A percentile compares a stretch with the other conserved stretches of the same genome.
phyloP scores from a whole-genome alignment of 2,329 filamentous ascomycete genomes.

The Macrophomina pseudophaseolina region DNA sequence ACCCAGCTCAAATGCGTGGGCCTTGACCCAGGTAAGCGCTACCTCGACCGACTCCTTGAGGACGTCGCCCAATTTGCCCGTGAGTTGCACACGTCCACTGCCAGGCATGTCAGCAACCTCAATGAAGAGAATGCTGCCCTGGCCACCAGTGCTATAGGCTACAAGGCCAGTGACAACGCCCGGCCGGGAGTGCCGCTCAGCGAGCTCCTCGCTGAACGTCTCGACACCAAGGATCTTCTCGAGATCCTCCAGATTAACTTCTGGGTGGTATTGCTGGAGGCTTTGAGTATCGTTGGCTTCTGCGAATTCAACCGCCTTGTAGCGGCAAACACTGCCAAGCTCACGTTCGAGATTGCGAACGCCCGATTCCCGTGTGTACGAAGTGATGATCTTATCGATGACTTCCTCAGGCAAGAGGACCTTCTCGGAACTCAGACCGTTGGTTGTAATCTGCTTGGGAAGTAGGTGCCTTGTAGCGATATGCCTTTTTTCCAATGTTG shows the following conservation, averaged over 20 bases:
- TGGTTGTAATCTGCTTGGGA: slow-evolving; percentile 91
- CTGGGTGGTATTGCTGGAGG: slow-evolving; percentile 69
- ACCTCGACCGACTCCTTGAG: slow-evolving; percentile 98
- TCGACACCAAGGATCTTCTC: slow-evolving; percentile 92
- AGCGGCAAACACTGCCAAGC: slow-evolving; percentile 90
- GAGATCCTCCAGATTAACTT: slow-evolving; percentile 77
- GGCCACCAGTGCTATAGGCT: slow-evolving; percentile 78
- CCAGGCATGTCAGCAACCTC: slow-evolving; percentile 98
- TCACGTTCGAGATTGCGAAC: slow-evolving; percentile 96
- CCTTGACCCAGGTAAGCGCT: slow-evolving; percentile 95
- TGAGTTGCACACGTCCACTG: slow-evolving; percentile 87
- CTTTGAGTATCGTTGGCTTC: slow-evolving; percentile 80
- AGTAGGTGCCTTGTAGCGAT: slow-evolving; percentile 94
- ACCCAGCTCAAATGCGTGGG: slow-evolving; percentile 89
- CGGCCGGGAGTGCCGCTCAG: slow-evolving; percentile 79
- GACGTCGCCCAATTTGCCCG: slow-evolving; percentile 93
- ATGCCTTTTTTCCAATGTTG: slow-evolving; percentile 93
- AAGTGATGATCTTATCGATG: slow-evolving; percentile 92
- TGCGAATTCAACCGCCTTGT: slow-evolving; percentile 93
- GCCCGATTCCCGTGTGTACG: slow-evolving; percentile 94
- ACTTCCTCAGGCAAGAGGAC: slow-evolving; percentile 81
- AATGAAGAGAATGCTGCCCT: slow-evolving; percentile 97
- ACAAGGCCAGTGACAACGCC: slow-evolving; percentile 96
- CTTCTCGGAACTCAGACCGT: slow-evolving; percentile 79
- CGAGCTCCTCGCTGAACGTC: slow-evolving; percentile 93